phyloP scores from a whole-genome alignment of 1,284 basidiomycete genomes.

The Melampsora larici-populina region DNA sequence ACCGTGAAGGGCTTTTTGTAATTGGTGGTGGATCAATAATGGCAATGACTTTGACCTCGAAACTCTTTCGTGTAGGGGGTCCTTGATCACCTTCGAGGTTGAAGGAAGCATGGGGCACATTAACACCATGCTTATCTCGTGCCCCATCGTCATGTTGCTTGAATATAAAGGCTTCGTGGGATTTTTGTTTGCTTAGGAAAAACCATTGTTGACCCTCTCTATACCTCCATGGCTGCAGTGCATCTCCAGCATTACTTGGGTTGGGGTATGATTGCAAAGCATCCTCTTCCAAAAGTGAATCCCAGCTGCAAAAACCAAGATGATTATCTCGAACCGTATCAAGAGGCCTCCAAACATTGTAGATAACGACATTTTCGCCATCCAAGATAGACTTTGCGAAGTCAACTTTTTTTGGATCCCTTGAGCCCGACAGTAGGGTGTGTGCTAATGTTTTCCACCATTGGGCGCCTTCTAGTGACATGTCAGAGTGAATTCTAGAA shows the following conservation, averaged over 20 bases:
- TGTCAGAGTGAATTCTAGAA: no score
- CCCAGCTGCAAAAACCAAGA: background rate
- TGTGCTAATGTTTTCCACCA: no score
- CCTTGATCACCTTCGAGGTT: no score
- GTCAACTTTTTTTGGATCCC: no score
- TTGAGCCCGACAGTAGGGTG: no score
- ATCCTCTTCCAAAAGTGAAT: background rate
- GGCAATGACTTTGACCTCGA: no score
- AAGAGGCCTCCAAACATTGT: background rate
- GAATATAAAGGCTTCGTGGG: background rate
- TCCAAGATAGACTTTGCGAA: background rate
- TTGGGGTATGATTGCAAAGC: background rate
- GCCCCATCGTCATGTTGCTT: background rate
- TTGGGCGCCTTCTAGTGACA: no score
- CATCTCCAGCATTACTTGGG: background rate
- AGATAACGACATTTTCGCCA: background rate
- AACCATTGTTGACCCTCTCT: background rate
- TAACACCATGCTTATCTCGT: background rate
- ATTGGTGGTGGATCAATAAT: no score
- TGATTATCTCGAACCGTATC: background rate
- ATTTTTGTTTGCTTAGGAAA: background rate
- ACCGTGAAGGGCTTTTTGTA: no score
- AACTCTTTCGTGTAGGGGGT: no score
- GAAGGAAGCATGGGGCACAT: background rate
- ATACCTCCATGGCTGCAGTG: background rate